These are phyloP conservation scores for Fusarium poae DNA, from an alignment of 2,329 filamentous ascomycete species.

Conservation along the genomic window DNA sequence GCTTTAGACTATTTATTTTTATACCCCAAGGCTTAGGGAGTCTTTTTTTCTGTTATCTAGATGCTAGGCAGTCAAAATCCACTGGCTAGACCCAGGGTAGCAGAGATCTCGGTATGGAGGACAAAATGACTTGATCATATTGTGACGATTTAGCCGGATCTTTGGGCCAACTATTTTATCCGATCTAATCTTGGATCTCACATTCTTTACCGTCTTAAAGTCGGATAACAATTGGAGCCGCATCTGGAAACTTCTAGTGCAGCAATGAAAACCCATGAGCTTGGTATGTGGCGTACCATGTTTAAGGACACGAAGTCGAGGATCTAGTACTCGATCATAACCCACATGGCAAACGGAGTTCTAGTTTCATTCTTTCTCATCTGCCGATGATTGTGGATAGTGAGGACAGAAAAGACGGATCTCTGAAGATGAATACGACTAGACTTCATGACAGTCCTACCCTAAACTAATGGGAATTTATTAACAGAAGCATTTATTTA, in stretches of 20 bases:
- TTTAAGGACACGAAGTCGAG: not conserved
- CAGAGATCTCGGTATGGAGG: not conserved
- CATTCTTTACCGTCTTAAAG: not conserved
- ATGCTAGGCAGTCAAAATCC: not conserved
- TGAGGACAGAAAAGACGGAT: not conserved
- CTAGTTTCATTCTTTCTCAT: not conserved
- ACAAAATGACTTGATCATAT: not conserved
- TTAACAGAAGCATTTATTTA: too few relatives aligned
- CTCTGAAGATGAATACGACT: too few relatives aligned
- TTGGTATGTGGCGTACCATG: not conserved
- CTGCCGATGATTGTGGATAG: not conserved
- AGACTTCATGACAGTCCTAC: not conserved
- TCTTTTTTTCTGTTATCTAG: too few relatives aligned
- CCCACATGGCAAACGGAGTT: not conserved
- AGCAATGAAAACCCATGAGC: not conserved
- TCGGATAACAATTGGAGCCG: not conserved
- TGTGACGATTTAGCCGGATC: not conserved
- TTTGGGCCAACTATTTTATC: not conserved
- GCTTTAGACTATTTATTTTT: too few relatives aligned
- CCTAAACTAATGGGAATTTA: not conserved
- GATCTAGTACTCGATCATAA: not conserved
- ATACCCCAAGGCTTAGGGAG: too few relatives aligned
- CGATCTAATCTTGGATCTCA: not conserved
- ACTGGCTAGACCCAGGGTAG: not conserved
- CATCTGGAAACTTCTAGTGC: slow-evolving; percentile 16